Base-by-base conservation (phyloP, 176 grass and related monocot genomes). In the Elaeis guineensis region DNA sequence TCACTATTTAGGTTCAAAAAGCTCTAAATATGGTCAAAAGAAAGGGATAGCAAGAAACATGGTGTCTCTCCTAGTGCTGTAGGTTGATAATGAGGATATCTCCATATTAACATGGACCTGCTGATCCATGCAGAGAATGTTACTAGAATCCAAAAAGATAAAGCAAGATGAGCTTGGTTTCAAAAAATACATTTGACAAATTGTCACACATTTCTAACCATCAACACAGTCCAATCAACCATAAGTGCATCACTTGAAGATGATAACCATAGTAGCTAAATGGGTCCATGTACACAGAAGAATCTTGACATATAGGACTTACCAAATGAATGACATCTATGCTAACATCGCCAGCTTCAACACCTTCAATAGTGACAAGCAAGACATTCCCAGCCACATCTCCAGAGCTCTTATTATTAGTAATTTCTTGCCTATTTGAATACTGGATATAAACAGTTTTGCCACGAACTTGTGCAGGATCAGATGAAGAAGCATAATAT, bases 361-460 rank as follows among this genome's bases (percentile, higher is more conserved):
- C 93, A 57, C 93, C 87, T 58, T 98, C 87, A 57, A 98, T 91
- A 21, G 93, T 98, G 61, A 98, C 93, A 59, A 98, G 87, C 67
- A 98, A 70, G 18, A 98, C 93, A 74, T 98, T 98, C 62, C 93
- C 87, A 75, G 79, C 70, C 22, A 79, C 81, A 70, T 98, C 93
- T 70, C 81, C 87, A 39, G 85, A 66, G 74, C 78, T 82, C 81
- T 83, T 91, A 59, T 84, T 97, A 61, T 98, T 90, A 69, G 89
- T 53, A 62, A 98, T 92, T 73, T 92, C 93, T 78, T 98, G 93
- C 57, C 93, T 91, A 57, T 98, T 98, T 63, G 93, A 98, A 77
- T 98, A 98, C 63, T 98, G 87, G 55, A 92, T 88, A 70, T 98
- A 98, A 69, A 92, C 93, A 60, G 79, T 86, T 82, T 98, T 98